Evolutionary conservation across 73 alveolate species (phyloP).

Genomic region (Effrenium voratum): DNA sequence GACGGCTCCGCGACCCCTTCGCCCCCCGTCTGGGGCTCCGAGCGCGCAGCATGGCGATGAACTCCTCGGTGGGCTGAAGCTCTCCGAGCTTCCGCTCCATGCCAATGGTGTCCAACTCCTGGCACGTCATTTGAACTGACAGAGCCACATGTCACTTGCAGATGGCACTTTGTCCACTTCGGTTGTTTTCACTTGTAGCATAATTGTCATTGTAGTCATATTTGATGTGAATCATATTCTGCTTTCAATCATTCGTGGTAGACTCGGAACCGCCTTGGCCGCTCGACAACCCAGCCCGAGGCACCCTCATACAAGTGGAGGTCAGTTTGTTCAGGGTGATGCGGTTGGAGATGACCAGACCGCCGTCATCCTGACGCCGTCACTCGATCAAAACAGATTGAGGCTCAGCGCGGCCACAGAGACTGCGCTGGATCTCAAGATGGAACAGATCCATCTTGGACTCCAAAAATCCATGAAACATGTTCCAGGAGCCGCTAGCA

Average conservation of each 20-base stretch:
- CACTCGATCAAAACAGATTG: not conserved
- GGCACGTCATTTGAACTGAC: no score
- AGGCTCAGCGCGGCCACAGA: not conserved
- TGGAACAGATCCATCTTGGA: not conserved
- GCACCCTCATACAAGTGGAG: slow-evolving; percentile 49
- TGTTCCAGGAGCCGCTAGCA: no score
- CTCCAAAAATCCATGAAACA: not conserved
- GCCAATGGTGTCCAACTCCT: slow-evolving; percentile 66
- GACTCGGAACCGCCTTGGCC: no score
- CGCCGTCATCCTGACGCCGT: slow-evolving; percentile 76
- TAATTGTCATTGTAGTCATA: no score
- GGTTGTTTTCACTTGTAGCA: no score
- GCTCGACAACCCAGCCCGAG: no score
- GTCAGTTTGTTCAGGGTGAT: slow-evolving; percentile 81
- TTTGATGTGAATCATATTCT: no score
- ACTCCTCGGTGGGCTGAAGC: slow-evolving; percentile 66
- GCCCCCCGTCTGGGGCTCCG: no score
- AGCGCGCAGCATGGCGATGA: slow-evolving; percentile 74
- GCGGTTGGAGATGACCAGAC: slow-evolving; percentile 80
- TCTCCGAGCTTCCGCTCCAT: slow-evolving; percentile 64
- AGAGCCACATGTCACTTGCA: no score
- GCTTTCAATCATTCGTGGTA: no score
- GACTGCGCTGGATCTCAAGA: not conserved
- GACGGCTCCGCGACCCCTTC: no score
- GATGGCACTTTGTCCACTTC: no score